Evolutionary conservation across 352 stramenopile species (phyloP).

Genomic region (Phytophthora colocasiae): DNA sequence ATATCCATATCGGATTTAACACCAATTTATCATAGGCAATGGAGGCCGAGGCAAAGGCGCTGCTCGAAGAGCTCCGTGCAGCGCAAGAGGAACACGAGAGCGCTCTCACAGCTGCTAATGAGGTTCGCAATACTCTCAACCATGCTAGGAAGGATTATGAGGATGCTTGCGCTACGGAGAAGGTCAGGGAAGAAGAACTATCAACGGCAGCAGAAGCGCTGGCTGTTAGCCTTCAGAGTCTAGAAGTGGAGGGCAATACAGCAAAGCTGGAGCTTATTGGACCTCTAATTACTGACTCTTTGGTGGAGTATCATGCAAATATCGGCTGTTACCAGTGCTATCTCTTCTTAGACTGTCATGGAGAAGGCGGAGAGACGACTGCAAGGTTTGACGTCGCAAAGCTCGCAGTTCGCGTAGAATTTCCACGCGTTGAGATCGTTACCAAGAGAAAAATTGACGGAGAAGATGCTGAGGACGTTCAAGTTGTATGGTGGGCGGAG

Average conservation of each 20-base stretch:
- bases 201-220: conserved; percentile 38
- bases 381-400: conserved; percentile 25
- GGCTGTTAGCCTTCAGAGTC: conserved; percentile 19
- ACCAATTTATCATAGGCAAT: conserved; percentile 7
- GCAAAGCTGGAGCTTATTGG: conserved; percentile 3
- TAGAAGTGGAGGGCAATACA: conserved; percentile 20
- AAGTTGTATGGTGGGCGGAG: conserved; percentile 54
- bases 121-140: conserved; percentile 30
- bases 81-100: conserved; percentile 52
- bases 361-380: background rate
- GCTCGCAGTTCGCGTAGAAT: conserved; percentile 46
- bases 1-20: conserved; percentile 8
- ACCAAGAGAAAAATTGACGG: background rate
- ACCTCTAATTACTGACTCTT: conserved; percentile 33
- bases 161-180: conserved; percentile 32
- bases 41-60: conserved; percentile 22
- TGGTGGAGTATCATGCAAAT: conserved; percentile 84
- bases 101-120: conserved; percentile 36
- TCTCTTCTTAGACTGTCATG: conserved; percentile 37
- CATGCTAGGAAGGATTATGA: conserved; percentile 37
- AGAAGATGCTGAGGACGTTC: conserved; percentile 2
- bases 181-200: conserved; percentile 42
- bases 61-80: conserved; percentile 44
- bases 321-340: conserved; percentile 88
- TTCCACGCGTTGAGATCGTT: conserved; percentile 46